Evolutionary conservation across 179 eudicot genomes (phyloP), one percentile per base, ranked within the genome.

Genomic region (Corrigiola litoralis): DNA sequence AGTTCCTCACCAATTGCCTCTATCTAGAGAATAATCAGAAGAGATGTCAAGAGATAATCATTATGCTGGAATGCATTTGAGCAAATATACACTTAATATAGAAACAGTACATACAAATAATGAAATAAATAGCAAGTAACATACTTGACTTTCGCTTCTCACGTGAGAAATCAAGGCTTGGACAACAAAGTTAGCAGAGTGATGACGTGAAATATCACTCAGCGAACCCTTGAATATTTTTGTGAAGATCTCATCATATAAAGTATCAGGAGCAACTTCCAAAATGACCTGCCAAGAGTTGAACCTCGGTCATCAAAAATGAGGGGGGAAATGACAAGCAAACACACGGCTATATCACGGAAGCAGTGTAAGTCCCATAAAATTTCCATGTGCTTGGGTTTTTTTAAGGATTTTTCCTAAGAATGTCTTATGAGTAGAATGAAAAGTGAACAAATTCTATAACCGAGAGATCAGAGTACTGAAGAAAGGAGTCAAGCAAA

Each of bases 141-240:
- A 23, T 87, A 92, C 98, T 71, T 92, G 94, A 69, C 77, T 75
- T 58, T 79, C 63, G 75, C 31, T 69, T 79, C 87, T 84, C 56
- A 94, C 89, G 70, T 87, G 77, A 67, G 97, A 87, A 70, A 90
- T 69, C 27, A 94, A 84, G 61, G 99, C 80, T 70, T 92, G 98
- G 73, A 90, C 80, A 56, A 83, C 95, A 68, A 85, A 92, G 75
- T 90, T 92, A 44, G 86, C 97, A 70, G 86, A 84, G 20, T 75
- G 75, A 80, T 87, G 80, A 47, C 81, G 68, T 45, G 98, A 87
- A 63, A 82, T 56, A 57, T 73, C 76, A 84, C 78, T 84, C 72
- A 92, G 67, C 37, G 86, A 84, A 50, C 61, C 69, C 76, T 65
- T 82, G 80, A 90, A 90, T 65, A 92, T 80, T 72, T 84, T 83